Percentiles rank a stretch among this genome's conserved stretches.
phyloP scores from a whole-genome alignment of 2,329 filamentous ascomycete genomes.

The Tolypocladium endophyticum region DNA sequence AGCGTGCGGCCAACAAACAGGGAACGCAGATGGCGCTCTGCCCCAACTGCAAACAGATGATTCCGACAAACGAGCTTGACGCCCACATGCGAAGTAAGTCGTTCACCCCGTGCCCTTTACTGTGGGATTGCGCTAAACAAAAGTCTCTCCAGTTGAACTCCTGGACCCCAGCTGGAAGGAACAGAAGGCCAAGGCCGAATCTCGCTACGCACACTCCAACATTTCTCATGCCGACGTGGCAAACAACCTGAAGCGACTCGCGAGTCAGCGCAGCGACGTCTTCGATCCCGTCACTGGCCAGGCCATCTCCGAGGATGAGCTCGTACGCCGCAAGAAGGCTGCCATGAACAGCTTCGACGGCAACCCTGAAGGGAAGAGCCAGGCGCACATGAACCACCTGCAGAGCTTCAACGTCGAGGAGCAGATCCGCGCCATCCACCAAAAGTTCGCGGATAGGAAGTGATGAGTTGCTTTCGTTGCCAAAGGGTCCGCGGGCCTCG shows the following conservation, averaged over 20 bases:
- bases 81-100: slow-evolving; percentile 77
- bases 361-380: slow-evolving; percentile 47
- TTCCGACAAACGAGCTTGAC: slow-evolving; percentile 78
- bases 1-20: slow-evolving; percentile 56
- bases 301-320: slow-evolving; percentile 61
- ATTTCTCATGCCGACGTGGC: slow-evolving; percentile 79
- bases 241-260: slow-evolving; percentile 89
- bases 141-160: slow-evolving; percentile 58
- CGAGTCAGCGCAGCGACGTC: slow-evolving; percentile 76
- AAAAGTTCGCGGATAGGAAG: slow-evolving; percentile 36
- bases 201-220: slow-evolving; percentile 76
- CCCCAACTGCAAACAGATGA: slow-evolving; percentile 86
- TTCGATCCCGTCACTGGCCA: slow-evolving; percentile 67
- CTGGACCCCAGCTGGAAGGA: slow-evolving; percentile 94
- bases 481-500: neutral
- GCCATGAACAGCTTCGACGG: slow-evolving; percentile 57
- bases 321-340: slow-evolving; percentile 64
- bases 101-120: neutral
- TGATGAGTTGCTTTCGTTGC: slow-evolving; percentile 7
- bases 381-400: slow-evolving; percentile 44
- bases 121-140: slow-evolving; percentile 20
- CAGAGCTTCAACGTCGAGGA: slow-evolving; percentile 72
- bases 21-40: slow-evolving; percentile 63
- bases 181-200: slow-evolving; percentile 80
- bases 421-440: slow-evolving; percentile 60